These are phyloP conservation scores for Basipetospora chlamydospora DNA, from an alignment of 2,329 filamentous ascomycete species.

Conservation along the genomic window DNA sequence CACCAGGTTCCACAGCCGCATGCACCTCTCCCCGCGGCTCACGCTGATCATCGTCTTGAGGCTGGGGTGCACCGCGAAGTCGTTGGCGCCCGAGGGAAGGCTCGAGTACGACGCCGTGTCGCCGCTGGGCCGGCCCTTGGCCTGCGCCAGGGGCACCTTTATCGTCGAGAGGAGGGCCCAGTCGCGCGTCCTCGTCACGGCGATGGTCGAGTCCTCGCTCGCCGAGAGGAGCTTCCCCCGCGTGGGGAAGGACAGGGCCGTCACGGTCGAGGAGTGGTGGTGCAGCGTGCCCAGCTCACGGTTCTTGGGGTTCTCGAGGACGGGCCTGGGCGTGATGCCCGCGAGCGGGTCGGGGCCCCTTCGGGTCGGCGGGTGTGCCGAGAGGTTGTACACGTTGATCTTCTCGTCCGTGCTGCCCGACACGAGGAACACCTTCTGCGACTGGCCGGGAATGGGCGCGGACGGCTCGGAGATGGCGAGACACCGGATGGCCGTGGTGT, in stretches of 20 bases:
- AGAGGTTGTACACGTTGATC: conserved; percentile 88
- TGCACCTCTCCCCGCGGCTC: conserved; percentile 74
- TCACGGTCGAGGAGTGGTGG: conserved; percentile 75
- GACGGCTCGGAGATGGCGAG: conserved; percentile 72
- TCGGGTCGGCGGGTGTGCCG: conserved; percentile 46
- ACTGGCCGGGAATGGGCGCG: conserved; percentile 40
- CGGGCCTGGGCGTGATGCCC: conserved; percentile 54
- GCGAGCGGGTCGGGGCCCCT: conserved; percentile 47
- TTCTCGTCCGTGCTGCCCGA: conserved; percentile 87
- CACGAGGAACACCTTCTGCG: conserved; percentile 77
- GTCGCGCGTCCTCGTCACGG: conserved; percentile 74
- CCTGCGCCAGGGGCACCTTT: conserved; percentile 75
- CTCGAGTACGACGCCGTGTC: conserved; percentile 76
- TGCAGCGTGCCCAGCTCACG: conserved; percentile 74
- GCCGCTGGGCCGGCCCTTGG: conserved; percentile 66
- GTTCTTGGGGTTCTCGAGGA: conserved; percentile 75
- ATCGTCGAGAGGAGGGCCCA: conserved; percentile 80
- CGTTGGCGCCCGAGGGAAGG: conserved; percentile 77
- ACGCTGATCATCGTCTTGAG: conserved; percentile 96
- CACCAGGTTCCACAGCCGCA: conserved; percentile 92
- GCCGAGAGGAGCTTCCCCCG: conserved; percentile 77
- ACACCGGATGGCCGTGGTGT: conserved; percentile 78
- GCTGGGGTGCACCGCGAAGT: conserved; percentile 88
- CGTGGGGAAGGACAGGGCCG: conserved; percentile 66
- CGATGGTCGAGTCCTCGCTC: conserved; percentile 82